Evolutionary conservation across 225 moss, liverwort and hornwort species (phyloP), one percentile per base, ranked within the genome.

Genomic region (Pseudisothecium myosuroides): DNA sequence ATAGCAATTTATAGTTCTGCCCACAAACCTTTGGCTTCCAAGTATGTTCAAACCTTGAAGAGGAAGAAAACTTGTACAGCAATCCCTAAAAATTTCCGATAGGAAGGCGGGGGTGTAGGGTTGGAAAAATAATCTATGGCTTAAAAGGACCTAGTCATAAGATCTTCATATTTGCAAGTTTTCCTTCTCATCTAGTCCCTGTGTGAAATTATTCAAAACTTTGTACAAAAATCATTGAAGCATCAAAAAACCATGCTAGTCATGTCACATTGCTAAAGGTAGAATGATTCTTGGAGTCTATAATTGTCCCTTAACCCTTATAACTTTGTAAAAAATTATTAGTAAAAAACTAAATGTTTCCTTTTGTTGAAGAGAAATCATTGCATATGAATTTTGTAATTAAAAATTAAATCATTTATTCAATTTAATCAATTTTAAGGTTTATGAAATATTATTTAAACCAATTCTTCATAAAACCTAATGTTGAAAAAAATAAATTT

Each of bases 71-170:
- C 11, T 80, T 20, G 9, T n/a, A 50, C 17, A 47, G 47, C 6
- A 74, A 47, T 0, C 4, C 7, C 11, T 47, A 17, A 45, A 2
- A 47, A 11, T 17, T 2, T 2, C 12, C 0, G 1, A 2, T 16
- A 39, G 12, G 14, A 39, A 41, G 14, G 14, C n/a, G n/a, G 8
- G 1, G 24, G 8, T 39, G 14, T 69, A 69, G 14, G 39, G 8
- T 69, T 69, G 39, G 24, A 5, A 4, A 39, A 69, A 23, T 24
- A 69, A 69, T 69, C 23, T 24, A 39, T 39, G 1, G 1, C 22
- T 69, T 23, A 5, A 39, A 39, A 39, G 8, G 39, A 69, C 34
- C 14, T 39, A 39, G 14, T 2, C 1, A 69, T 5, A 24, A 39
- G 24, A 69, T 69, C 69, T 69, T 39, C 8, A 69, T 68, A 39